Conservation (phyloP, 2,329 filamentous ascomycete genomes). For the Arthrobotrys musiformis region DNA sequence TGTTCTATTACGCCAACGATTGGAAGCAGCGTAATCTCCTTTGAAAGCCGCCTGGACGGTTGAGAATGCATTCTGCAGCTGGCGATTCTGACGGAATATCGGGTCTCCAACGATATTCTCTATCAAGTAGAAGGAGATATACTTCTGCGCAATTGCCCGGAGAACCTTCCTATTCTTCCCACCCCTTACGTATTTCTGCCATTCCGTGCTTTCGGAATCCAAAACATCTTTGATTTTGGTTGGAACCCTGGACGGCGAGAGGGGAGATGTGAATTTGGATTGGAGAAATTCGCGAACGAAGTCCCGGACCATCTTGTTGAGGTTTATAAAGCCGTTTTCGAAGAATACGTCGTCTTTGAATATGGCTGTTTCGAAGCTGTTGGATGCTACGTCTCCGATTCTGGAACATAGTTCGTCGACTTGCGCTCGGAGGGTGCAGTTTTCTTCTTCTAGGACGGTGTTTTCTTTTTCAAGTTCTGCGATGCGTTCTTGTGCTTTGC, state of each 20-base stretch:
- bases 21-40: background rate
- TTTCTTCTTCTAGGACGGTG: background rate
- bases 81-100: background rate
- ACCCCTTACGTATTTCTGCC: background rate
- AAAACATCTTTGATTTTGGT: background rate
- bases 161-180: slow-evolving; percentile 18
- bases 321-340: background rate
- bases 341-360: slow-evolving; percentile 21
- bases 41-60: background rate
- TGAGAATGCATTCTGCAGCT: background rate
- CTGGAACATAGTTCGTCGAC: slow-evolving; percentile 1
- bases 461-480: background rate
- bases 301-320: background rate
- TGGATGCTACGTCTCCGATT: background rate
- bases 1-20: slow-evolving; percentile 15
- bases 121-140: slow-evolving; percentile 20
- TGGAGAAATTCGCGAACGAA: slow-evolving; percentile 12
- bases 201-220: background rate
- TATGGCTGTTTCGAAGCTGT: background rate
- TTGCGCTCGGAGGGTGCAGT: background rate
- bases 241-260: slow-evolving; percentile 14
- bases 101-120: background rate
- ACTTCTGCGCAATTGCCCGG: slow-evolving; percentile 19
- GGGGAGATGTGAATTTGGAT: background rate
- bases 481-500: background rate